Conservation (phyloP, 2,329 filamentous ascomycete species). For the Beauveria scarabaeidicola region DNA sequence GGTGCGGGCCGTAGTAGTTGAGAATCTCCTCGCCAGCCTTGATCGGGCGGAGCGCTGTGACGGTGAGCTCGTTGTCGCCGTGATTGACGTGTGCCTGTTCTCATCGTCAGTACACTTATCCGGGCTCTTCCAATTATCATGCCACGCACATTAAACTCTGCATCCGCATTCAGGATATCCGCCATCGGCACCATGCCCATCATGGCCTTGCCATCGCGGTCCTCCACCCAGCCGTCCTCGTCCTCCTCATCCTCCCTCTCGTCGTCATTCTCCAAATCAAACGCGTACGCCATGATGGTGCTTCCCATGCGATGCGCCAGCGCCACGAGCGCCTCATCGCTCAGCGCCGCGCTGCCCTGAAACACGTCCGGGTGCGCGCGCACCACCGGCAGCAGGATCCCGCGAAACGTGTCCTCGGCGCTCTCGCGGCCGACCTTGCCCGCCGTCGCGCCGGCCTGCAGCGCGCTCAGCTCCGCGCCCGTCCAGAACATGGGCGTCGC, state of each 20-base stretch:
- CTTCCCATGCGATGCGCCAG: constrained; percentile 75
- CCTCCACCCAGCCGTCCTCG: constrained; percentile 56
- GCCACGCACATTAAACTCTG: constrained; percentile 66
- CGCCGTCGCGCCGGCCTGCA: constrained; percentile 70
- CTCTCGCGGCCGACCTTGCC: constrained; percentile 66
- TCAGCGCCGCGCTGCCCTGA: constrained; percentile 22
- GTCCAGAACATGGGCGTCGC: constrained; percentile 90
- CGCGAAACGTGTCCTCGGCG: constrained; percentile 61
- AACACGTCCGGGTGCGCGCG: constrained; percentile 38
- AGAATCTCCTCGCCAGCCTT: constrained; percentile 66
- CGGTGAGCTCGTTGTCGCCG: constrained; percentile 50
- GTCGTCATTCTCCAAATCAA: constrained; percentile 59
- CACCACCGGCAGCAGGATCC: constrained; percentile 43
- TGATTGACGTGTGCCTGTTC: constrained; percentile 47
- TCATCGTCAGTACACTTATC: too few relatives aligned
- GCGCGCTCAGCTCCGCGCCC: constrained; percentile 55
- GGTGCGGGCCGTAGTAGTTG: constrained; percentile 83
- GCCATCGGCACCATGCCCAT: constrained; percentile 90
- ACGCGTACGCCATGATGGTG: constrained; percentile 87
- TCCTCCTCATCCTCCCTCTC: constrained; percentile 48
- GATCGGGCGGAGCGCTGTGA: constrained; percentile 63
- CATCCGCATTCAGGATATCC: constrained; percentile 83
- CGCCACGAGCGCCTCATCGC: constrained; percentile 37
- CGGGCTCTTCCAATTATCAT: too few relatives aligned
- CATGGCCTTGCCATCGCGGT: constrained; percentile 45